A percentile compares a stretch with the other conserved stretches of the same genome.
These are phyloP conservation scores for Durio zibethinus DNA, from an alignment of 345 rosid genomes.

Conservation along the genomic window DNA sequence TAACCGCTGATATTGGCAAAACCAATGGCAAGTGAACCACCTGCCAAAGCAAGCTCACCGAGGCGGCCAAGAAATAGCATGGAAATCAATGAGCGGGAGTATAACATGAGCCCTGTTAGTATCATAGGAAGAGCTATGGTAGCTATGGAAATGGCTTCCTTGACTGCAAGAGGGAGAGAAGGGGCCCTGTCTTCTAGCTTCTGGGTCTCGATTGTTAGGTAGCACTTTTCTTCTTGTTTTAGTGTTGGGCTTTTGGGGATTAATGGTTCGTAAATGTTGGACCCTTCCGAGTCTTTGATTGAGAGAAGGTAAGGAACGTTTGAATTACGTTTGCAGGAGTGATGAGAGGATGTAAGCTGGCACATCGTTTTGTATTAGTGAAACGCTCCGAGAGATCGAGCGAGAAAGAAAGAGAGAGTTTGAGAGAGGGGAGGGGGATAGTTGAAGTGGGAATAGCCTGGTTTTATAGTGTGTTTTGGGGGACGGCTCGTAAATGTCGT, in stretches of 20 bases:
- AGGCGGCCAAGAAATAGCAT: constrained; percentile 72
- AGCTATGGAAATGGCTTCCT: constrained; percentile 50
- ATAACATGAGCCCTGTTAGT: constrained; percentile 67
- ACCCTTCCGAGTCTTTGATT: not conserved
- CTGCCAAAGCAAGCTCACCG: constrained; percentile 67
- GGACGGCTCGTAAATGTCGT: not conserved
- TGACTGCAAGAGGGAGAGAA: constrained; percentile 25
- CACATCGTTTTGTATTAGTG: not conserved
- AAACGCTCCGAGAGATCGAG: not conserved
- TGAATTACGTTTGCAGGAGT: not conserved
- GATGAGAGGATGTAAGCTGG: not conserved
- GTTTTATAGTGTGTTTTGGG: not conserved
- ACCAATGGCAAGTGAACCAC: constrained; percentile 88
- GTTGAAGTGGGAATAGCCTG: too few species aligned
- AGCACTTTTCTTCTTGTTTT: not conserved
- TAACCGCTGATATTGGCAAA: constrained; percentile 92
- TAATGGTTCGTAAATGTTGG: constrained; percentile 12
- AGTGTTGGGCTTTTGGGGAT: constrained; percentile 1
- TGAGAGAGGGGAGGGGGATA: not conserved
- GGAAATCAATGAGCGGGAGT: constrained; percentile 83
- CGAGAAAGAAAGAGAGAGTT: not conserved
- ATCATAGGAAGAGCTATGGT: constrained; percentile 68
- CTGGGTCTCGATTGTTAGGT: not conserved
- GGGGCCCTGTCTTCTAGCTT: not conserved
- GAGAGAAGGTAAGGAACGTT: constrained; percentile 1